phyloP scores from a whole-genome alignment of 371 early-diverging fungal genomes.

The Rhizomucor miehei region DNA sequence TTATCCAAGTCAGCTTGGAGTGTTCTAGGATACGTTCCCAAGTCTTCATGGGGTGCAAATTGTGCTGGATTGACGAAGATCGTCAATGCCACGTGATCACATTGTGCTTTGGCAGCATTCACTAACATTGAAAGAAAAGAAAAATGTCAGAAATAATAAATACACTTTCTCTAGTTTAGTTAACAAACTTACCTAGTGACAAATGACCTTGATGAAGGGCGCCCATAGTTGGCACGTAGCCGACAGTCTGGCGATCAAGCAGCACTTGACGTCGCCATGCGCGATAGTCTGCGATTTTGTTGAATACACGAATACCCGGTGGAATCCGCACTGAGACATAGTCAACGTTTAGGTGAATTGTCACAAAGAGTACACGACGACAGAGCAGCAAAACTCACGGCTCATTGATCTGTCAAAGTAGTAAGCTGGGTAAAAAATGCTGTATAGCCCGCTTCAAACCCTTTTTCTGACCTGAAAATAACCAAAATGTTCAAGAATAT shows the following conservation, averaged over 20 bases:
- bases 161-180: background rate
- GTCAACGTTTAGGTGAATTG: too few relatives aligned
- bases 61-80: conserved; percentile 98
- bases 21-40: conserved; percentile 89
- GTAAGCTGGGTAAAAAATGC: too few relatives aligned
- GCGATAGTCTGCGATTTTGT: conserved; percentile 61
- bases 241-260: conserved; percentile 53
- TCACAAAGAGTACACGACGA: too few relatives aligned
- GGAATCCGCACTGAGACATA: conserved; percentile 27
- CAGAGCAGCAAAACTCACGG: too few relatives aligned
- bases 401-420: too few relatives aligned
- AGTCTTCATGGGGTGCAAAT: conserved; percentile 95
- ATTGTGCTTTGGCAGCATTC: conserved; percentile 52
- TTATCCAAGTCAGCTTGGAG: conserved; percentile 66
- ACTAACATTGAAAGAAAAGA: conserved; percentile 29
- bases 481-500: too few relatives aligned
- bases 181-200: conserved; percentile 52
- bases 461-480: too few relatives aligned
- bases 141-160: background rate
- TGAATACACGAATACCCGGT: conserved; percentile 57
- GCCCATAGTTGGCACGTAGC: conserved; percentile 89
- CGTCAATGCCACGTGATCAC: conserved; percentile 74
- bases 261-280: conserved; percentile 59
- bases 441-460: too few relatives aligned
- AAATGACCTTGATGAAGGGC: conserved; percentile 92